Percentiles rank a stretch among this genome's conserved stretches.
Conservation (phyloP, 257 asterid species). For the Gentiana macrophylla region DNA sequence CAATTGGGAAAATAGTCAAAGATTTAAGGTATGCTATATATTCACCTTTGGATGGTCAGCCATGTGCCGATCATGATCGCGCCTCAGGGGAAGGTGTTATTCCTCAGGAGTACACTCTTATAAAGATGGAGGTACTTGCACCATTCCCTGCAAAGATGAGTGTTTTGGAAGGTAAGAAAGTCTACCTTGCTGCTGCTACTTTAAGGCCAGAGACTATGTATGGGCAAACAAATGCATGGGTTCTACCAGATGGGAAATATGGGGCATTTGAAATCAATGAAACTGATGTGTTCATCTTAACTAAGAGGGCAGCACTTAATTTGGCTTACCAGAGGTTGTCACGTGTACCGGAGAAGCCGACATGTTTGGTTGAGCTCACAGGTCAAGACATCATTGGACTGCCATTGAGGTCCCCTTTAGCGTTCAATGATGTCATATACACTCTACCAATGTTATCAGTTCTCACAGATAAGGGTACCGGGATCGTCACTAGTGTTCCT, state of each 20-base stretch:
- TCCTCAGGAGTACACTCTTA: conserved; percentile 89
- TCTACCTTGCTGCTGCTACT: conserved; percentile 90
- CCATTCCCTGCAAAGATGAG: conserved; percentile 79
- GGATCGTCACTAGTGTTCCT: conserved; percentile 92
- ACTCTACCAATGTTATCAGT: conserved; percentile 87
- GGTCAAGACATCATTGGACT: conserved; percentile 87
- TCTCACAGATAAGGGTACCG: conserved; percentile 92
- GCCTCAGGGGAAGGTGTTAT: conserved; percentile 97
- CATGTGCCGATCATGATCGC: conserved; percentile 96
- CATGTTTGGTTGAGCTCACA: conserved; percentile 74
- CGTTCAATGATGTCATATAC: conserved; percentile 63
- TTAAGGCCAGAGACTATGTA: conserved; percentile 95
- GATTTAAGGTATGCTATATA: conserved; percentile 66
- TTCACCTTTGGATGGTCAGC: conserved; percentile 95
- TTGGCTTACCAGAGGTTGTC: conserved; percentile 82
- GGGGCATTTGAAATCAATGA: conserved; percentile 91
- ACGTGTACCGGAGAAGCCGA: conserved; percentile 60
- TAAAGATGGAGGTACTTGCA: conserved; percentile 77
- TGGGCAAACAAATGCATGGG: conserved; percentile 97
- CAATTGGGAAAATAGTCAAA: conserved; percentile 69
- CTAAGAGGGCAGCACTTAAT: conserved; percentile 75
- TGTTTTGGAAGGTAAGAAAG: conserved; percentile 67
- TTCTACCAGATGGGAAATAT: conserved; percentile 77
- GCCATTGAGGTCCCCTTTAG: conserved; percentile 68
- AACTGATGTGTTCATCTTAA: conserved; percentile 62